Base-by-base conservation (phyloP, 176 grass and related monocot genomes). In the Zoysia japonica region DNA sequence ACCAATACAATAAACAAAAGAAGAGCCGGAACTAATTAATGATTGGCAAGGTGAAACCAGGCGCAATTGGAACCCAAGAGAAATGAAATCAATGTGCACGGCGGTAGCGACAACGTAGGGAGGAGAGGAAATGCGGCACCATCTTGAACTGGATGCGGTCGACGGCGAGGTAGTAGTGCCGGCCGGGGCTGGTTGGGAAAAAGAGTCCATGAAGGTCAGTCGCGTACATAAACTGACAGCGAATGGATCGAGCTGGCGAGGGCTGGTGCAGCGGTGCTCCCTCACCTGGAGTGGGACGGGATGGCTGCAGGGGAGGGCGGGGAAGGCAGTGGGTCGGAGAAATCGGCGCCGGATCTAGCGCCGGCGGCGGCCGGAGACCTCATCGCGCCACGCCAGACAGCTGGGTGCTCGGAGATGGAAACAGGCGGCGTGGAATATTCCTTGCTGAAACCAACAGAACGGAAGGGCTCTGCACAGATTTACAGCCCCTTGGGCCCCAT, bases 131-230 rank as follows among this genome's bases (percentile, higher is more conserved):
- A 67, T n/a, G 65, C 11, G 44, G 17, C 52, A 93, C 90, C 93
- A 93, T 90, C 71, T 96, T 93, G 90, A 90, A 96, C 56, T 96
- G 88, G 57, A 79, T 73, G 64, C 88, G 88, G 88, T 96, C 90
- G 9, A 93, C 90, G 51, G 93, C 93, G 64, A 96, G 84, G 74
- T 96, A 93, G 54, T 84, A 93, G 52, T 96, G 90, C 28, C 85
- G 90, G 42, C 90, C 88, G 56, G 87, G 55, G 83, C 82, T 84
- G 87, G 28, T 56, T 53, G 76, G 4, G 36, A 66, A 85, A 20
- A 55, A 2, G 9, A 38, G 46, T 19, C 41, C 10, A 38, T 5
- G 7, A 66, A 2, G 36, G 36, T 77, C 20, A 46, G 16, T 46
- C 68, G 9, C 59, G 46, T 41, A 79, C 48, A 41, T 4, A 5